These are phyloP conservation scores for Biancaea sappan DNA, from an alignment of 306 rosid genomes.

Conservation along the genomic window DNA sequence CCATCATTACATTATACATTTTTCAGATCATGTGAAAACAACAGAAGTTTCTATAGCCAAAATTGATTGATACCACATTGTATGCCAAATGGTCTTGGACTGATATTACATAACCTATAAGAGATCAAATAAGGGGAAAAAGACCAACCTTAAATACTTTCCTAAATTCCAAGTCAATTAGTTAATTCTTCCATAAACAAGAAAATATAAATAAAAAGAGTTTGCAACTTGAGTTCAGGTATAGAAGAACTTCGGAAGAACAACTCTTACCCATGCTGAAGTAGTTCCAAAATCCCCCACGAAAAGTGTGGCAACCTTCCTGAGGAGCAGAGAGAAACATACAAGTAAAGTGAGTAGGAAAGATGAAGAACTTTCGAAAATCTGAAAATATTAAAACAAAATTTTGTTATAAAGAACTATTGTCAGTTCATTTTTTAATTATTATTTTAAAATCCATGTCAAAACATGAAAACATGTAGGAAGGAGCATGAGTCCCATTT, in stretches of 20 bases:
- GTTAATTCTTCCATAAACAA: background rate
- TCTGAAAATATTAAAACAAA: slow-evolving; percentile 8
- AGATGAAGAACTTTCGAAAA: slow-evolving; percentile 12
- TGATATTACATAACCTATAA: slow-evolving; percentile 7
- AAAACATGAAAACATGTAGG: background rate
- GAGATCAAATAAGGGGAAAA: slow-evolving; percentile 16
- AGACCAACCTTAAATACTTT: slow-evolving; percentile 4
- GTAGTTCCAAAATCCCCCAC: slow-evolving; percentile 99
- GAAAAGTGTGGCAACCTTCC: slow-evolving; percentile 91
- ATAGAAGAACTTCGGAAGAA: slow-evolving; percentile 27
- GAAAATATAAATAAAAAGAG: slow-evolving; percentile 12
- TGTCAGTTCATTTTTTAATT: slow-evolving; percentile 6
- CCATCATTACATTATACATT: background rate
- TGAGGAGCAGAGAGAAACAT: slow-evolving; percentile 46
- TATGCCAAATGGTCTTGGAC: background rate
- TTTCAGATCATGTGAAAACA: background rate
- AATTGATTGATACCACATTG: slow-evolving; percentile 9
- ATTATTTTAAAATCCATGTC: slow-evolving; percentile 6
- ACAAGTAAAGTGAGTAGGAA: slow-evolving; percentile 17
- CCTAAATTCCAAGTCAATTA: slow-evolving; percentile 5
- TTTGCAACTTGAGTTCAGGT: slow-evolving; percentile 29
- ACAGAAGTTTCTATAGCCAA: background rate
- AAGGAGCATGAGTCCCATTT: background rate
- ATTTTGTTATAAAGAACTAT: background rate
- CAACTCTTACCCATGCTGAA: slow-evolving; percentile 90